Conservation (phyloP, 257 asterid genomes). For the Orobanche coerulescens region DNA sequence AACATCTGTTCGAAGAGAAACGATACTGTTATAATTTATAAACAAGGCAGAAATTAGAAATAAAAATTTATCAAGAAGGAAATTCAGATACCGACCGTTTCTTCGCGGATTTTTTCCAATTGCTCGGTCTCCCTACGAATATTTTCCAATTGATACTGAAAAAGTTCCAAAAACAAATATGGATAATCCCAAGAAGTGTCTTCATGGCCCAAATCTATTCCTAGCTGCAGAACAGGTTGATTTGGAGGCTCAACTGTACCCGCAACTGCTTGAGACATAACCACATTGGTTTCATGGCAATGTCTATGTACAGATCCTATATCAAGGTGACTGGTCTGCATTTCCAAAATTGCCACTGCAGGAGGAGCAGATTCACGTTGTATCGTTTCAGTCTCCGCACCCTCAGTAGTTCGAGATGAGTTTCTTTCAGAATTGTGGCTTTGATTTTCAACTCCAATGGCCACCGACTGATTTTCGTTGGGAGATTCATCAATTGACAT, state of each 20-base stretch:
- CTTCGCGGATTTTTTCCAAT: conserved; percentile 28
- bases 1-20: conserved; percentile 34
- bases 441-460: conserved; percentile 23
- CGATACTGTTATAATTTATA: background rate
- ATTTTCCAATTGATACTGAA: conserved; percentile 29
- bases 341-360: conserved; percentile 17
- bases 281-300: conserved; percentile 13
- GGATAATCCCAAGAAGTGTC: conserved; percentile 18
- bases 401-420: conserved; percentile 25
- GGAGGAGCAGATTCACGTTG: conserved; percentile 22
- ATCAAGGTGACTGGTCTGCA: conserved; percentile 10
- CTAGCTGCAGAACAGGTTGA: conserved; percentile 25
- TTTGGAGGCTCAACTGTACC: conserved; percentile 19
- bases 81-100: conserved; percentile 34
- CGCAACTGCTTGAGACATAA: conserved; percentile 16
- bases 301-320: background rate
- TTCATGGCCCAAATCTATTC: conserved; percentile 19
- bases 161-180: conserved; percentile 24
- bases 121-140: conserved; percentile 27
- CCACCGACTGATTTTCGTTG: conserved; percentile 20
- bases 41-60: conserved; percentile 13
- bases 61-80: conserved; percentile 12
- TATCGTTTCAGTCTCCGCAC: conserved; percentile 22
- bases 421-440: conserved; percentile 20
- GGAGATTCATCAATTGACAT: conserved; percentile 21